These are phyloP conservation scores for Pisolithus albus DNA, from an alignment of 768 basidiomycete genomes.

Conservation along the genomic window DNA sequence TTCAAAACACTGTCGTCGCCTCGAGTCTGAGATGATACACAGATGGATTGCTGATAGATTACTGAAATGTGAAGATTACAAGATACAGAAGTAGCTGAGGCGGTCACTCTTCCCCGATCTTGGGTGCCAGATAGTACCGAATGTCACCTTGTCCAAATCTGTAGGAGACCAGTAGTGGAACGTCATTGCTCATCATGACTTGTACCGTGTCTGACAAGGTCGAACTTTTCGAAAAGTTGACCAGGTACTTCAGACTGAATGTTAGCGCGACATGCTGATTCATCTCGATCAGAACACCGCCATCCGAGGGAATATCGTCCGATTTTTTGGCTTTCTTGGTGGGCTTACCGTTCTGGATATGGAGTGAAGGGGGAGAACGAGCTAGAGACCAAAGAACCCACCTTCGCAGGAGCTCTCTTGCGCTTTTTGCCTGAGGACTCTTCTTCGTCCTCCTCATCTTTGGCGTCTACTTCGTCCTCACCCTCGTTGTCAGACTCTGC, in stretches of 20 bases:
- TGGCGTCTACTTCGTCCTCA: slow-evolving; percentile 31
- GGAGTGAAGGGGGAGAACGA: neutral
- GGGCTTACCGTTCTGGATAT: slow-evolving; percentile 28
- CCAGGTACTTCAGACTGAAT: slow-evolving; percentile 94
- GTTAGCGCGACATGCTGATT: slow-evolving; percentile 87
- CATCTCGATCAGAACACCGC: slow-evolving; percentile 74
- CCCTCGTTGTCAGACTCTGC: slow-evolving; percentile 40
- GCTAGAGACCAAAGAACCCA: slow-evolving; percentile 11
- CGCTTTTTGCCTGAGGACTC: slow-evolving; percentile 58
- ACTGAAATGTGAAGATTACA: neutral
- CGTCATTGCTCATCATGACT: slow-evolving; percentile 88
- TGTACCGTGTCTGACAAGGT: slow-evolving; percentile 65
- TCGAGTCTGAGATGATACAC: too few relatives aligned
- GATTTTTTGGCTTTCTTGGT: slow-evolving; percentile 56
- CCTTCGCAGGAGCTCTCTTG: slow-evolving; percentile 54
- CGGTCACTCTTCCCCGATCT: slow-evolving; percentile 77
- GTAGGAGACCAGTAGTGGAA: slow-evolving; percentile 84
- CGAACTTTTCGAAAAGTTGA: slow-evolving; percentile 91
- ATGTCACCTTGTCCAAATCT: slow-evolving; percentile 85
- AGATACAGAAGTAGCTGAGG: neutral
- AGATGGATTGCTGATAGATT: neutral
- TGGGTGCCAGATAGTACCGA: slow-evolving; percentile 93
- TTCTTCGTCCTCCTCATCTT: slow-evolving; percentile 42
- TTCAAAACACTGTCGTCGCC: too few relatives aligned
- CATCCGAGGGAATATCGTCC: slow-evolving; percentile 47